Base-by-base conservation (phyloP, 176 grass and related monocot genomes). In the Tillandsia leiboldiana region DNA sequence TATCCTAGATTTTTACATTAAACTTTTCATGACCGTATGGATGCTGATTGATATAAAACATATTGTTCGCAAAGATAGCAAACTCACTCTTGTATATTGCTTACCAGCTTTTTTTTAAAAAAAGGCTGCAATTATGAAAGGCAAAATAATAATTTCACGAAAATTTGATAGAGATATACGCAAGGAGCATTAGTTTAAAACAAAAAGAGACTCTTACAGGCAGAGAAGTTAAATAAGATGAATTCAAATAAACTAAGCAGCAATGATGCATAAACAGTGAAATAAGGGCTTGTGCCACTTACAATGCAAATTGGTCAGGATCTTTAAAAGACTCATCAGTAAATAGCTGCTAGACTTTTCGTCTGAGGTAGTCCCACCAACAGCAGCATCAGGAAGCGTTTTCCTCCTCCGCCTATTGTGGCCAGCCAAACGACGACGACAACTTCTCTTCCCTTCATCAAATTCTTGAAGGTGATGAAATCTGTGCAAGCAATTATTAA, bases 361-460 rank as follows among this genome's bases (percentile, higher is more conserved):
- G 78, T 99, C 87, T 26, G 42, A 71, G 73, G 79, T 69, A 75
- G 20, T 18, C 48, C 84, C 90, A 10, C 71, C 75, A 68, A 64
- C 71, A 84, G 57, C 28, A 81, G 69, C 75, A 49, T 84, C 87
- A 77, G 87, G 89, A 54, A 78, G 84, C 10, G 80, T 70, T 83
- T 94, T 99, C 58, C 95, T 89, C 81, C 95, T 80, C 1, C 95
- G 87, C 64, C 65, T 99, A 64, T 99, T 99, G 70, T 99, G 95
- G 18, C 95, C 95, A 70, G 87, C 87, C 79, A 94, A 83, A 63
- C 95, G 87, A 28, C 95, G 82, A 11, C 95, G 86, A 58, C 95
- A 99, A 63, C 95, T 99, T 79, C 95, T 77, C 76, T 94, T 99
- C 59, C 87, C 95, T 81, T 99, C 95, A 75, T 99, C 95, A 77